These are phyloP conservation scores for Fusarium pseudograminearum DNA, from an alignment of 2,329 filamentous ascomycete species.

Conservation along the genomic window DNA sequence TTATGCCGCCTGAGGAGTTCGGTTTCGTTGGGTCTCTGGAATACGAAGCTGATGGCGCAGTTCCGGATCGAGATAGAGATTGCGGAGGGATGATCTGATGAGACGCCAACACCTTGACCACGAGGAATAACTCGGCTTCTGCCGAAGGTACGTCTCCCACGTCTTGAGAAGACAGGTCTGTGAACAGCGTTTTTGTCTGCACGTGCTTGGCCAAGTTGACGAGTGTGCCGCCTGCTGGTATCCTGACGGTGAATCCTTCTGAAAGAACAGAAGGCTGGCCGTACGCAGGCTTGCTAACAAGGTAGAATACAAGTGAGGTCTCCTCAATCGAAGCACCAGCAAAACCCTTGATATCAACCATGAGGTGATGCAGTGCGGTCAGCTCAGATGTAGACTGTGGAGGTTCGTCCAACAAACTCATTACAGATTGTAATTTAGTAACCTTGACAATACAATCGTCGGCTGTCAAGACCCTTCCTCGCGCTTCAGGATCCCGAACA, in stretches of 20 bases:
- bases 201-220: conserved; percentile 72
- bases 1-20: conserved; percentile 62
- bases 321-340: conserved; percentile 80
- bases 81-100: conserved; percentile 62
- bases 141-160: conserved; percentile 71
- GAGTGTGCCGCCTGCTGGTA: conserved; percentile 79
- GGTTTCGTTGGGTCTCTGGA: conserved; percentile 62
- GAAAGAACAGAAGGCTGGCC: conserved; percentile 76
- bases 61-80: conserved; percentile 65
- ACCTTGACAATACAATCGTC: conserved; percentile 94
- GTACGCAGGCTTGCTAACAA: conserved; percentile 78
- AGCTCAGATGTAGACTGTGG: conserved; percentile 76
- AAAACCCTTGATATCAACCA: conserved; percentile 87
- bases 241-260: conserved; percentile 83
- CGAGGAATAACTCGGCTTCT: conserved; percentile 81
- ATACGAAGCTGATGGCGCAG: conserved; percentile 56
- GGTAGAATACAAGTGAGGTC: conserved; percentile 79
- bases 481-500: conserved; percentile 86
- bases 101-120: conserved; percentile 79
- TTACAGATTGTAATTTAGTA: conserved; percentile 90
- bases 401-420: conserved; percentile 91
- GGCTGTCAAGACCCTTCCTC: conserved; percentile 87
- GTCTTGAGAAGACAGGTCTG: conserved; percentile 84
- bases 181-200: conserved; percentile 86
- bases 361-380: conserved; percentile 80